Conservation (phyloP, 441 rosid species). For the Geranium incanum region DNA sequence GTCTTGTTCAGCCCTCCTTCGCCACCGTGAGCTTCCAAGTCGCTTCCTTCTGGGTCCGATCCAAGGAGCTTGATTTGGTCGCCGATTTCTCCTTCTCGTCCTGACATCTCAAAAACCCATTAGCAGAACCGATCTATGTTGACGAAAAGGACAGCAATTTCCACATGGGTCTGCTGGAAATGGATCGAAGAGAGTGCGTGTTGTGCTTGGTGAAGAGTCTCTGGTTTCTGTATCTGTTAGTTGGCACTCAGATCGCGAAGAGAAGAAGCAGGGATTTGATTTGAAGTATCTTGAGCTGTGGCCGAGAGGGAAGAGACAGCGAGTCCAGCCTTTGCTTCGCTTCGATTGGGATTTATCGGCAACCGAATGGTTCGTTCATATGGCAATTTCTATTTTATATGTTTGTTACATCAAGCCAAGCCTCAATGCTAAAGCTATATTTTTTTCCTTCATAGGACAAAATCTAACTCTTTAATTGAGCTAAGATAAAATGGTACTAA, state of each 20-base stretch:
- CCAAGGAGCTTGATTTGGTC: constrained; percentile 1
- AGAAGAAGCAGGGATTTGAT: neutral
- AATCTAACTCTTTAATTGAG: too few relatives aligned
- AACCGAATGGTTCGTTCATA: neutral
- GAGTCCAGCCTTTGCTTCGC: too few relatives aligned
- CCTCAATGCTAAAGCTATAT: too few relatives aligned
- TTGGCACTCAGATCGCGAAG: neutral
- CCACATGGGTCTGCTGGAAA: neutral
- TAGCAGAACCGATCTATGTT: neutral
- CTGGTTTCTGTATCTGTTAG: neutral
- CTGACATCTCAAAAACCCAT: constrained; percentile 8
- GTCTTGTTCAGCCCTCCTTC: neutral
- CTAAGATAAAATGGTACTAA: too few relatives aligned
- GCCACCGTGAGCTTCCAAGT: neutral
- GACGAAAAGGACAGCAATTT: neutral
- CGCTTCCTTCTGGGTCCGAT: constrained; percentile 4
- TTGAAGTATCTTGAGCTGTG: neutral
- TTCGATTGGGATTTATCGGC: neutral
- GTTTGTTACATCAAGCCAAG: too few relatives aligned
- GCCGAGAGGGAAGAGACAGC: too few relatives aligned
- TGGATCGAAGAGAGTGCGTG: neutral
- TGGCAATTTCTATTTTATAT: too few relatives aligned
- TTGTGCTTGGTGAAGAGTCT: neutral
- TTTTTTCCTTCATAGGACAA: too few relatives aligned
- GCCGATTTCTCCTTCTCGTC: neutral